A percentile compares a stretch with the other conserved stretches of the same genome.
phyloP scores from a whole-genome alignment of 257 asterid genomes.

The Salvia miltiorrhiza region DNA sequence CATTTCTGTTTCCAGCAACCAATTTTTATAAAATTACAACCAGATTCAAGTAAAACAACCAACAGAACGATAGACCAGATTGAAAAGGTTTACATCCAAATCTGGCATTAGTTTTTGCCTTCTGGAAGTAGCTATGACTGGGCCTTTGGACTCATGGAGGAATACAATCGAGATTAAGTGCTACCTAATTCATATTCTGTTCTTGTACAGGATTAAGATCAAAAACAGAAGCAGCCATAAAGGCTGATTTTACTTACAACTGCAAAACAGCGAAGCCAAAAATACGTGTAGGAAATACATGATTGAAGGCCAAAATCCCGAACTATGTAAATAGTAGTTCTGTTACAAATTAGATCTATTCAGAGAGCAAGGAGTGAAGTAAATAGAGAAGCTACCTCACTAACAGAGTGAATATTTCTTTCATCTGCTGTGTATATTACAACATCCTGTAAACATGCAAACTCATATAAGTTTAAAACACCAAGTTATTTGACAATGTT shows the following conservation, averaged over 20 bases:
- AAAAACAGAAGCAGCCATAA: neutral
- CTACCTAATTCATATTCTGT: neutral
- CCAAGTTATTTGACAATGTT: neutral
- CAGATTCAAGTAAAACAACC: neutral
- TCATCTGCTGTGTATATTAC: constrained; percentile 81
- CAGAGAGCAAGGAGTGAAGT: constrained; percentile 11
- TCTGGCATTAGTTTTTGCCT: neutral
- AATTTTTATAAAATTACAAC: neutral
- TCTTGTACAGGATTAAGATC: neutral
- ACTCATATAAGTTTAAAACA: constrained; percentile 14
- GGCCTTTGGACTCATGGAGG: neutral
- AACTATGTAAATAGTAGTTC: neutral
- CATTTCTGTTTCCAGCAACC: neutral
- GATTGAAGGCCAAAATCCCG: neutral
- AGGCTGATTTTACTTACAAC: neutral
- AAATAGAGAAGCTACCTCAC: constrained; percentile 50
- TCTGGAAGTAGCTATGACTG: neutral
- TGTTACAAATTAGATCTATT: neutral
- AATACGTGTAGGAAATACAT: neutral
- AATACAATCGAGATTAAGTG: neutral
- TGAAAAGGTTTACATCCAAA: neutral
- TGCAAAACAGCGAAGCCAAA: neutral
- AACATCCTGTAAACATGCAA: constrained; percentile 58
- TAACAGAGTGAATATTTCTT: constrained; percentile 74
- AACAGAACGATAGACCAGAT: neutral